phyloP scores from a whole-genome alignment of 176 grass and related monocot species.

The Carex scoparia region DNA sequence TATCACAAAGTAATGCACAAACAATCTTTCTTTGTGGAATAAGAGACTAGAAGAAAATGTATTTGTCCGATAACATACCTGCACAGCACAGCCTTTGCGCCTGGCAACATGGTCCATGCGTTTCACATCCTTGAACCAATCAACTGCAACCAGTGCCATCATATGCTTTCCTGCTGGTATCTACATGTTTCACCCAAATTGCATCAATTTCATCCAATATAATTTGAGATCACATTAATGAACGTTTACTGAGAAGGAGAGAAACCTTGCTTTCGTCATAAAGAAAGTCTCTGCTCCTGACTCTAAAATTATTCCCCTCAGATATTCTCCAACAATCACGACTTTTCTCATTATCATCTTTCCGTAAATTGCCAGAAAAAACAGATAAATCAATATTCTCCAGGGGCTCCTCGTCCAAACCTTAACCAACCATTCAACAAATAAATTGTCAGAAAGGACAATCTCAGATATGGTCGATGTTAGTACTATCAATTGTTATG shows the following conservation, averaged over 20 bases:
- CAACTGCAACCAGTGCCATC: slow-evolving; percentile 94
- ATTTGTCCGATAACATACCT: slow-evolving; percentile 52
- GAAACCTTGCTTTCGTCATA: slow-evolving; percentile 87
- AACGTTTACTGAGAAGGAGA: slow-evolving; percentile 8
- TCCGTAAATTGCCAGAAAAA: slow-evolving; percentile 90
- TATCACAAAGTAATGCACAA: slow-evolving; percentile 18
- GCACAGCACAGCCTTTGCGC: slow-evolving; percentile 85
- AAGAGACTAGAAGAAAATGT: background rate
- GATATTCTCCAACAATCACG: slow-evolving; percentile 97
- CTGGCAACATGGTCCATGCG: slow-evolving; percentile 97
- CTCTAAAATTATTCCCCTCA: slow-evolving; percentile 96
- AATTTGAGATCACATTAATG: background rate
- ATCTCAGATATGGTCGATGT: background rate
- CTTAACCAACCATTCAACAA: slow-evolving; percentile 25
- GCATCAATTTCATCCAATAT: background rate
- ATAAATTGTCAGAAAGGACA: background rate
- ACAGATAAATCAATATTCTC: slow-evolving; percentile 66
- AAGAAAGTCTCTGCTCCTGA: slow-evolving; percentile 78
- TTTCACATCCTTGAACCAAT: slow-evolving; percentile 94
- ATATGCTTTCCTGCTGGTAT: slow-evolving; percentile 89
- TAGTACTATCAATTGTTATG: background rate
- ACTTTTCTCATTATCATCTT: slow-evolving; percentile 71
- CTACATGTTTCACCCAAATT: slow-evolving; percentile 31
- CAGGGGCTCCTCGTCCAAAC: slow-evolving; percentile 48
- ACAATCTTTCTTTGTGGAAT: slow-evolving; percentile 19